phyloP scores from a whole-genome alignment of 75 land plant genomes.

The Chamaecyparis obtusa region DNA sequence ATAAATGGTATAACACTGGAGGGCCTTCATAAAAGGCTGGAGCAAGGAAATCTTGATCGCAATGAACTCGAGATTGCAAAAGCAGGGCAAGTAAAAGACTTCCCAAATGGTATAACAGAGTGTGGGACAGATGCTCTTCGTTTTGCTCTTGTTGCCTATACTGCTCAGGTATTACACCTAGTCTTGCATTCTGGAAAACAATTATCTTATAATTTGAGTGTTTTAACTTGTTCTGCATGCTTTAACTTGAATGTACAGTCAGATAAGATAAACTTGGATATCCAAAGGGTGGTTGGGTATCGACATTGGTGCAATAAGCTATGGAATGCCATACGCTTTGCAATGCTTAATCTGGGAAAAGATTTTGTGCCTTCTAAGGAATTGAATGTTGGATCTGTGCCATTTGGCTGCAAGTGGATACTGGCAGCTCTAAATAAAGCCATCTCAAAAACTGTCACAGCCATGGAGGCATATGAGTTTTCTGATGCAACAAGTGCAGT shows the following conservation, averaged over 20 bases:
- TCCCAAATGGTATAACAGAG: slow-evolving; percentile 89
- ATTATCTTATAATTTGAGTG: slow-evolving; percentile 6
- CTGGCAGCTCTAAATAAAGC: slow-evolving; percentile 75
- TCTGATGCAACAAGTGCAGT: slow-evolving; percentile 73
- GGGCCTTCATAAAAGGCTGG: slow-evolving; percentile 75
- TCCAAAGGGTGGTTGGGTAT: slow-evolving; percentile 85
- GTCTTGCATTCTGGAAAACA: neutral
- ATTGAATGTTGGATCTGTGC: slow-evolving; percentile 31
- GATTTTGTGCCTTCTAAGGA: slow-evolving; percentile 51
- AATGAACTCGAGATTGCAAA: slow-evolving; percentile 70
- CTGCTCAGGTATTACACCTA: slow-evolving; percentile 68
- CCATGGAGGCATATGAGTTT: slow-evolving; percentile 63
- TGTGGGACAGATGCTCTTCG: slow-evolving; percentile 99
- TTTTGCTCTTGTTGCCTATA: slow-evolving; percentile 90
- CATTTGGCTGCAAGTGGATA: slow-evolving; percentile 88
- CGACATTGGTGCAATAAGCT: slow-evolving; percentile 97
- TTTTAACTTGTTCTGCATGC: neutral
- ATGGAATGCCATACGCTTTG: slow-evolving; percentile 94
- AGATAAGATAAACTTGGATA: slow-evolving; percentile 88
- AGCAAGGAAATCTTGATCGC: slow-evolving; percentile 83
- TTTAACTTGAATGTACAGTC: slow-evolving; percentile 50
- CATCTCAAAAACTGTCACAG: slow-evolving; percentile 52
- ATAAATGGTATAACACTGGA: slow-evolving; percentile 86
- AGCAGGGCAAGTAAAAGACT: slow-evolving; percentile 76
- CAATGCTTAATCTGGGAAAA: slow-evolving; percentile 79